Base-by-base conservation (phyloP, 139 green algal species). In the Chlamydomonas asymmetrica region DNA sequence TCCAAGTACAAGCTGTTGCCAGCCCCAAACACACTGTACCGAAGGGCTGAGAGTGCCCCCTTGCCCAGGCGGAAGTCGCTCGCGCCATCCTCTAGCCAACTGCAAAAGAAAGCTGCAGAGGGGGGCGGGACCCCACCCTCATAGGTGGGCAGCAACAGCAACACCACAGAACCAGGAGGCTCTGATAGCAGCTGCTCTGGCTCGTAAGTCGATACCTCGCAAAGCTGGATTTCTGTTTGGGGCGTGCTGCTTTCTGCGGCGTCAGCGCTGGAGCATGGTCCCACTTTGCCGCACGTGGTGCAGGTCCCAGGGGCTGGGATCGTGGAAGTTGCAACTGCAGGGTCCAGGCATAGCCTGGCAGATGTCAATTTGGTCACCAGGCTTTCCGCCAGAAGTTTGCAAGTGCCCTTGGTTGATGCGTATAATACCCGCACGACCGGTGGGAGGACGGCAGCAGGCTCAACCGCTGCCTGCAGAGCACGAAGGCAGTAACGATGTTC, bases 11-110 rank as follows among this genome's bases (percentile, higher is more conserved):
- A 52, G 23, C 73, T 76, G 80, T 88, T 91, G 56, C 88, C 88
- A 61, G 67, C 83, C 37, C 86, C 88, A 74, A 87, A 93, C 41
- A 93, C 86, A 20, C 80, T 82, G 60, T 82, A 90, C 20, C 59
- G 50, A 27, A 76, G 68, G 43, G 34, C 41, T 34, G 16, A 37
- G 39, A 92, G 75, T 7, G 76, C 75, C 2, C 54, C 57, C 0
- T 74, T 32, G 13, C 88, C 88, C 50, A 89, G 69, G 2, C 88
- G 76, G 65, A 92, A 92, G 80, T 92, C 88, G 22, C 49, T 82
- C 18, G 78, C 32, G 41, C 75, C 85, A 43, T 92, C 85, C 32
- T 91, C 80, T 38, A 92, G 71, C 88, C 88, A 92, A 66, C 83
- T 86, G 84, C 74, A 89, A 66, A 91, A 89, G 77, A 83, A 89